Percentiles rank a stretch among this genome's conserved stretches.
Conservation (phyloP, 176 grass and related monocot species). For the Oropetium thomaeum region DNA sequence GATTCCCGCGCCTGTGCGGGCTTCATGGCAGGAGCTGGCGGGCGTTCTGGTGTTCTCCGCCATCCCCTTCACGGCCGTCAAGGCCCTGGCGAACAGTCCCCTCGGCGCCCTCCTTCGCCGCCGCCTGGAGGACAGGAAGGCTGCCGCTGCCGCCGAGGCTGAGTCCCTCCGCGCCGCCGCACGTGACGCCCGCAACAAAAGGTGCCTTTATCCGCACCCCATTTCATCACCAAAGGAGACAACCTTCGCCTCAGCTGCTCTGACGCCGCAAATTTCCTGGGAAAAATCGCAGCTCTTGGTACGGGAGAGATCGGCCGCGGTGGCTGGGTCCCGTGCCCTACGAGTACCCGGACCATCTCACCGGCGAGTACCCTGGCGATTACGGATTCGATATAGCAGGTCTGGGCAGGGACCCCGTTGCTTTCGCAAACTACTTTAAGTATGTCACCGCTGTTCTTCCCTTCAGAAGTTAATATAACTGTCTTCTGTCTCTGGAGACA, state of each 20-base stretch:
- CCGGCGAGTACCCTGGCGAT: constrained; percentile 77
- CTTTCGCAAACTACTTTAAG: constrained; percentile 92
- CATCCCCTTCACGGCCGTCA: constrained; percentile 85
- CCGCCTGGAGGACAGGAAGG: constrained; percentile 59
- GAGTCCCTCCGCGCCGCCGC: constrained; percentile 43
- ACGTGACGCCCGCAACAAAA: constrained; percentile 45
- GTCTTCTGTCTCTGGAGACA: not conserved
- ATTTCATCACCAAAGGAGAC: not conserved
- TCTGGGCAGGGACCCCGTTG: constrained; percentile 73
- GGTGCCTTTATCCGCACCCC: constrained; percentile 4
- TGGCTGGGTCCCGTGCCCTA: constrained; percentile 83
- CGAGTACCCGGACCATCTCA: constrained; percentile 70
- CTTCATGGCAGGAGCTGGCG: constrained; percentile 80
- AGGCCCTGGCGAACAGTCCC: constrained; percentile 77
- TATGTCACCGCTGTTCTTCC: constrained; percentile 34
- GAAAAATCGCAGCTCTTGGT: constrained; percentile 55
- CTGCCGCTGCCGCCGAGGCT: constrained; percentile 54
- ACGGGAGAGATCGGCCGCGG: constrained; percentile 67
- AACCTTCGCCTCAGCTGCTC: not conserved
- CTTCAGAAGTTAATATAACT: not conserved
- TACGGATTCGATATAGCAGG: constrained; percentile 88
- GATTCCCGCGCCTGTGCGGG: not conserved
- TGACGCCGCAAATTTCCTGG: not conserved
- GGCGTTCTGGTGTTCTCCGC: constrained; percentile 89
- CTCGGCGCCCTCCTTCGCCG: constrained; percentile 63